phyloP scores from a whole-genome alignment of 139 green algal species.

The Coccomyxa sp. region DNA sequence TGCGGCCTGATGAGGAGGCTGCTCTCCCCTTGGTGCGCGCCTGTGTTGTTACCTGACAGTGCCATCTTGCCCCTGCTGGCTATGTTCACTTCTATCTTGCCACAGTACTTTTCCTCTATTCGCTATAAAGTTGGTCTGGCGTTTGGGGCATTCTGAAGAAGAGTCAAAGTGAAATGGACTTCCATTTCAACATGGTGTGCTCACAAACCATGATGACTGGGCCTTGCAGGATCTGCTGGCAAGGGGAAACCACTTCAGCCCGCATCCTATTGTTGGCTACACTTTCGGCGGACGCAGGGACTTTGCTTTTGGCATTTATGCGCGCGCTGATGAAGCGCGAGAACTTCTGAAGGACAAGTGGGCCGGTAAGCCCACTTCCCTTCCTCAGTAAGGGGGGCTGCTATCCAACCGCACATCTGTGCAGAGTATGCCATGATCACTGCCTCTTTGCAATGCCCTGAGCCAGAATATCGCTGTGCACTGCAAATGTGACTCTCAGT shows the following conservation, averaged over 20 bases:
- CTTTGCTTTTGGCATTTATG: slow-evolving; percentile 1
- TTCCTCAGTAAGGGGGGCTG: too few relatives aligned
- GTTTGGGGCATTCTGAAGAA: too few relatives aligned
- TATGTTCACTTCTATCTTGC: too few relatives aligned
- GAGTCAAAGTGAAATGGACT: too few relatives aligned
- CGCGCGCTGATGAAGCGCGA: background rate
- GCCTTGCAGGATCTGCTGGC: background rate
- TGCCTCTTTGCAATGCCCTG: background rate
- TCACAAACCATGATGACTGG: too few relatives aligned
- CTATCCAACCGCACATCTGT: too few relatives aligned
- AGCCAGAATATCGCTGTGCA: background rate
- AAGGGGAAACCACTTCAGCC: background rate
- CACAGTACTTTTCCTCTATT: too few relatives aligned
- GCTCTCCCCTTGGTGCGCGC: background rate
- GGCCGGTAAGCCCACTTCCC: background rate
- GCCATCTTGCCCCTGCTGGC: too few relatives aligned
- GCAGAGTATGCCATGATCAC: background rate
- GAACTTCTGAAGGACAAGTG: background rate
- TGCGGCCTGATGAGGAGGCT: background rate
- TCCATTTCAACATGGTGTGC: too few relatives aligned
- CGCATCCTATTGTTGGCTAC: background rate
- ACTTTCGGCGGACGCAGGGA: background rate
- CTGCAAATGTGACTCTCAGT: background rate
- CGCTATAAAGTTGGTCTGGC: too few relatives aligned
- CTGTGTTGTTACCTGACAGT: background rate